A percentile compares a stretch with the other conserved stretches of the same genome.
These are phyloP conservation scores for Cyclotella cryptica DNA, from an alignment of 108 stramenopile genomes.

Conservation along the genomic window DNA sequence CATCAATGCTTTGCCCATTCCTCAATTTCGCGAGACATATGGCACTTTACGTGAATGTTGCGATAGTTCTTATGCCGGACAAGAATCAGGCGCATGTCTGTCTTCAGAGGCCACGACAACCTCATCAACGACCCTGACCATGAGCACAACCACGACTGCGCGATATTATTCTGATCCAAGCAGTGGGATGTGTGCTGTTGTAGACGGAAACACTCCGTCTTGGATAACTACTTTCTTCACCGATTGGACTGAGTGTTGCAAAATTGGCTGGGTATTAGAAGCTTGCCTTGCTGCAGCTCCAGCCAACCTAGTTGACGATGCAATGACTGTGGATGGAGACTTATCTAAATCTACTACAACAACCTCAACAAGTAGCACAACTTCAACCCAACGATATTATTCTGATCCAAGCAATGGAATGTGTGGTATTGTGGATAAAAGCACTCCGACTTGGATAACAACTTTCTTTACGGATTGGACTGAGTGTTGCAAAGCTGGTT, in stretches of 20 bases:
- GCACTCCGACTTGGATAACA: conserved; percentile 1
- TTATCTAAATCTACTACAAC: not conserved
- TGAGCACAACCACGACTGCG: not conserved
- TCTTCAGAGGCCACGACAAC: not conserved
- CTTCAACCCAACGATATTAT: not conserved
- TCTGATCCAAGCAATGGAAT: not conserved
- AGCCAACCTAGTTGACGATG: not conserved
- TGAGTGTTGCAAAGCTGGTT: conserved; percentile 3
- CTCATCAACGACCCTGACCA: not conserved
- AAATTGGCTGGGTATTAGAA: conserved; percentile 2
- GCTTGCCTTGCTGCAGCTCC: not conserved
- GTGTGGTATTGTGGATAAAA: not conserved
- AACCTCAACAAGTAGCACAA: not conserved
- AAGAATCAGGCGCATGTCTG: conserved; percentile 4
- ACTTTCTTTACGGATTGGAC: not conserved
- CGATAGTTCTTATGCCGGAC: not conserved
- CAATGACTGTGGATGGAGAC: not conserved
- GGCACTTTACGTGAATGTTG: conserved; percentile 1
- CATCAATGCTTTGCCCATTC: not conserved
- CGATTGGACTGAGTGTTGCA: conserved; percentile 3
- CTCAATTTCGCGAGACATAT: conserved; percentile 7
- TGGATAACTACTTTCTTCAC: conserved; percentile 4
- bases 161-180: not conserved
- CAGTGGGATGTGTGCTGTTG: not conserved
- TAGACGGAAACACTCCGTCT: not conserved